These are phyloP conservation scores for Nothophytophthora sp. DNA, from an alignment of 352 stramenopile species.

Conservation along the genomic window DNA sequence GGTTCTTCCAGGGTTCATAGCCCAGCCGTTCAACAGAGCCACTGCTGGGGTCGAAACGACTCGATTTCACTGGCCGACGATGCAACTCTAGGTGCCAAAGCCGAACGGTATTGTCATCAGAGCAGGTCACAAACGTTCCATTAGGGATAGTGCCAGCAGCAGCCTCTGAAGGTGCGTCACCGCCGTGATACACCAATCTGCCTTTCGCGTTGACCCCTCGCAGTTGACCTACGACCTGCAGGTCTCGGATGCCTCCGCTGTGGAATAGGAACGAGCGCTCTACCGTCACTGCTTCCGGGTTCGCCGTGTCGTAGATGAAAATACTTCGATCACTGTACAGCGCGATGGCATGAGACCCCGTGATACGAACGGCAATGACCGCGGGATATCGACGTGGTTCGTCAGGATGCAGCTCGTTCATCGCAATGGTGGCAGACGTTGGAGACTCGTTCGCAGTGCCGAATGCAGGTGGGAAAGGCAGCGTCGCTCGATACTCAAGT, in stretches of 20 bases:
- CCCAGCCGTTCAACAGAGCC: conserved; percentile 7
- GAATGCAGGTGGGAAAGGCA: conserved; percentile 79
- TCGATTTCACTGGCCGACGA: conserved; percentile 35
- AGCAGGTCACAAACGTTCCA: conserved; percentile 80
- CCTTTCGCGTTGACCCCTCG: conserved; percentile 57
- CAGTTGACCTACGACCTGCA: conserved; percentile 54
- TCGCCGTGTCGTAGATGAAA: conserved; percentile 73
- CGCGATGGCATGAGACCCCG: conserved; percentile 57
- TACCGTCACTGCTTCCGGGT: conserved; percentile 46
- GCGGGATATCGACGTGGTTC: conserved; percentile 59
- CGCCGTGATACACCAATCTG: conserved; percentile 51
- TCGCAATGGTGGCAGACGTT: conserved; percentile 1
- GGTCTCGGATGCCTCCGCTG: conserved; percentile 63
- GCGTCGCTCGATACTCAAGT: conserved; percentile 69
- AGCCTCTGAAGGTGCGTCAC: conserved; percentile 11
- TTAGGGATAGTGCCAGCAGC: conserved; percentile 36
- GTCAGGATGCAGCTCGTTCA: conserved; percentile 44
- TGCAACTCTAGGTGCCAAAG: conserved; percentile 87
- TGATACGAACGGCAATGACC: conserved; percentile 56
- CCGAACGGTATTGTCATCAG: conserved; percentile 85
- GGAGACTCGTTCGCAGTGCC: conserved; percentile 36
- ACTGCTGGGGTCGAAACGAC: conserved; percentile 21
- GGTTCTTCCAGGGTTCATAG: conserved; percentile 56
- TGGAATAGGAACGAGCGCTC: conserved; percentile 86
- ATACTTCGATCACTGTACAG: conserved; percentile 84